These are phyloP conservation scores for Suillus discolor DNA, from an alignment of 768 basidiomycete genomes.

Conservation along the genomic window DNA sequence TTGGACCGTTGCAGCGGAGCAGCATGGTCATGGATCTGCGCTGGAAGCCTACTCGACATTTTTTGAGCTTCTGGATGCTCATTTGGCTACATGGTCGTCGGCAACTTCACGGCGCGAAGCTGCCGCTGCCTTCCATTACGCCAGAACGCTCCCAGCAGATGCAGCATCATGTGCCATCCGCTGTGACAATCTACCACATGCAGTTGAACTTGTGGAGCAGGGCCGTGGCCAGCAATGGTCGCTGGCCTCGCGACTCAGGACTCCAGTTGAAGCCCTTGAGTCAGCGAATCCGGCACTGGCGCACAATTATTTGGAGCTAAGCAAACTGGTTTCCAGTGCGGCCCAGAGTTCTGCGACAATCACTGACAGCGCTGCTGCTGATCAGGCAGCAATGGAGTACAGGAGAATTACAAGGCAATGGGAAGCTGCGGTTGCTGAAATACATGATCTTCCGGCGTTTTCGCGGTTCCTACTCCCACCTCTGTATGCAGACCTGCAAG, in stretches of 20 bases:
- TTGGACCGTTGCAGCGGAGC: too few relatives aligned
- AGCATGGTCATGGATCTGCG: neutral
- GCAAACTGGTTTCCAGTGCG: neutral
- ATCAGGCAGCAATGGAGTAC: neutral
- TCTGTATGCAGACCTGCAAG: neutral
- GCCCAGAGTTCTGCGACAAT: neutral
- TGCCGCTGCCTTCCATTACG: too few relatives aligned
- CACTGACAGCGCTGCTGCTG: neutral
- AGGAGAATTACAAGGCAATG: neutral
- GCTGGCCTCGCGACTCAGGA: constrained; percentile 26
- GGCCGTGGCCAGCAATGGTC: constrained; percentile 25
- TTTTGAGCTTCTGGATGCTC: too few relatives aligned
- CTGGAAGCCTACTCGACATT: constrained; percentile 4
- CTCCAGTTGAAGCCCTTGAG: constrained; percentile 9
- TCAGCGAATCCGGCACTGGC: neutral
- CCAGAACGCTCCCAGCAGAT: too few relatives aligned
- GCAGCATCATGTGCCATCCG: too few relatives aligned
- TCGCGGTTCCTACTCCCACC: neutral
- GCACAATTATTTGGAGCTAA: neutral
- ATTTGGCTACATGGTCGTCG: too few relatives aligned
- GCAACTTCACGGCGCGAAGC: too few relatives aligned
- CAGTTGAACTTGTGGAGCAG: constrained; percentile 30
- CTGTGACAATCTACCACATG: too few relatives aligned
- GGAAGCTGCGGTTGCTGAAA: neutral
- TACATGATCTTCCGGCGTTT: neutral